Evolutionary conservation across 2,329 filamentous ascomycete species (phyloP).

Genomic region (Fusarium compactum): DNA sequence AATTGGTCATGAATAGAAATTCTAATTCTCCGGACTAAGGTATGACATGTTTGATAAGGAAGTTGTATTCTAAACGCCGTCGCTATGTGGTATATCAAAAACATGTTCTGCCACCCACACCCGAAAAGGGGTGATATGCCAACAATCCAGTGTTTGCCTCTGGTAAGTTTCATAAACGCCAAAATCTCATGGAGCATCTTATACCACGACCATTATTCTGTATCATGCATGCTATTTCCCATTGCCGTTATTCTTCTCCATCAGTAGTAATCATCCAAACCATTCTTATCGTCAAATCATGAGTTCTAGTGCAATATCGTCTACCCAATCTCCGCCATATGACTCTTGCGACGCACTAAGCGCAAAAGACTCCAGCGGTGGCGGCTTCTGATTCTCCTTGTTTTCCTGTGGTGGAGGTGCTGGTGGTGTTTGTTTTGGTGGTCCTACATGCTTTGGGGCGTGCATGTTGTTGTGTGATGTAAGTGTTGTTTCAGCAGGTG

Average conservation of each 20-base stretch:
- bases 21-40: neutral
- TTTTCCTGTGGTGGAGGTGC: neutral
- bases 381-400: conserved; percentile 46
- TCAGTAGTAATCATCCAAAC: conserved; percentile 18
- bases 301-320: conserved; percentile 52
- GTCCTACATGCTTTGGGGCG: neutral
- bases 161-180: conserved; percentile 17
- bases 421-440: conserved; percentile 1
- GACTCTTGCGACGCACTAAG: conserved; percentile 53
- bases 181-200: neutral
- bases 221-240: neutral
- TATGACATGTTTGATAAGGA: conserved; percentile 6
- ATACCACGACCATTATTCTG: neutral
- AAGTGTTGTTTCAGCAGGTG: neutral
- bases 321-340: conserved; percentile 56
- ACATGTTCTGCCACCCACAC: conserved; percentile 16
- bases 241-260: neutral
- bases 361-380: conserved; percentile 8
- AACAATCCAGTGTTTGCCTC: neutral
- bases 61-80: conserved; percentile 27
- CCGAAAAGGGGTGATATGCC: conserved; percentile 6
- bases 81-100: conserved; percentile 31
- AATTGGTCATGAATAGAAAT: conserved; percentile 1
- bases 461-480: neutral
- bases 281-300: conserved; percentile 42